Evolutionary conservation across 306 rosid genomes (phyloP), one percentile per base, ranked within the genome.

Genomic region (Quercus parvula): DNA sequence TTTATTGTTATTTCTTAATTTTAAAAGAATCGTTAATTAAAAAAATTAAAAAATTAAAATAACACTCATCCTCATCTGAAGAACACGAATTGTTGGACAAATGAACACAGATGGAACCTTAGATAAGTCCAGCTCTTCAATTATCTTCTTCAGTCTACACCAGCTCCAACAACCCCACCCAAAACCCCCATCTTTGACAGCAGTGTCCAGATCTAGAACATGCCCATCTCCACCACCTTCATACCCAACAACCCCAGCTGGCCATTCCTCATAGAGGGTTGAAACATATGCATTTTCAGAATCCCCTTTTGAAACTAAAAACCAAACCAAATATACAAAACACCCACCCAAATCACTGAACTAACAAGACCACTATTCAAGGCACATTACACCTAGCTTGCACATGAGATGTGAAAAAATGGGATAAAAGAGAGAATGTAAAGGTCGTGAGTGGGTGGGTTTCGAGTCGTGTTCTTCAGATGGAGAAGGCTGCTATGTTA

Each of bases 161-260:
- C 90, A 20, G 56, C 68, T 2, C 81, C 89, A 0, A 83, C 85
- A 75, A 76, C 78, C 1, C 87, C 91, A 44, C 92, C 93, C 49
- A 88, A 69, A 55, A 89, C 86, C 44, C 96, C 96, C 96, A 63
- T 88, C 93, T 54, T 91, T 89, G 22, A 91, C 92, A n/a, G 93
- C 92, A 9, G 93, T 86, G 76, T 86, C 92, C 91, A 91, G 92
- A 91, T 91, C 38, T 5, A 33, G 38, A 33, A 33, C 38, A 33
- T 33, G 38, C 38, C 7, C 38, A 33, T 33, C 38, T 93, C 82
- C 89, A 84, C 1, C 38, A 33, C 38, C 7, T 33, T 33, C 38
- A 5, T 33, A 33, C 38, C 38, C 7, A 83, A 91, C 87, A 81
- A 85, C 89, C 66, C 91, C 92, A 57, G 85, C 92, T 52, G 88